Conservation (phyloP, 768 basidiomycete species). For the Serpula lacrymans region DNA sequence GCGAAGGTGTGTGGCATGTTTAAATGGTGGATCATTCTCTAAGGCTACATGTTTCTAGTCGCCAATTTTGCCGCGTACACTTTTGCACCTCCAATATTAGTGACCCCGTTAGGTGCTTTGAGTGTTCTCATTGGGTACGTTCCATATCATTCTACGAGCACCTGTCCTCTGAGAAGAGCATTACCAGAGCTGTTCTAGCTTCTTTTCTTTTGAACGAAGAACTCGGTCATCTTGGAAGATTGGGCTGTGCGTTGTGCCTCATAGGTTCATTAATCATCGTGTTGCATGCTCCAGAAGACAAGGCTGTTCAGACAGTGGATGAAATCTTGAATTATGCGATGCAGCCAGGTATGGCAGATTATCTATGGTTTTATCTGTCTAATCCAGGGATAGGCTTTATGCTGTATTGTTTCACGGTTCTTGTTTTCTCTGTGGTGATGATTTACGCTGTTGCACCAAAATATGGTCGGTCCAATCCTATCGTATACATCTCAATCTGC, state of each 20-base stretch:
- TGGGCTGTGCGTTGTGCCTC: constrained; percentile 80
- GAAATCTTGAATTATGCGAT: constrained; percentile 90
- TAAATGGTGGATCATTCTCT: constrained; percentile 1
- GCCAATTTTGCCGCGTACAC: constrained; percentile 96
- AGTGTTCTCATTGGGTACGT: constrained; percentile 94
- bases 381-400: constrained; percentile 67
- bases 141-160: neutral
- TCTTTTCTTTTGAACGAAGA: constrained; percentile 92
- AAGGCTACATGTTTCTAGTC: constrained; percentile 34
- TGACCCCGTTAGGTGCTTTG: constrained; percentile 96
- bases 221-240: constrained; percentile 86
- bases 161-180: constrained; percentile 7
- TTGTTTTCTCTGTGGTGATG: constrained; percentile 80
- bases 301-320: constrained; percentile 87
- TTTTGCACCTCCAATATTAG: constrained; percentile 95
- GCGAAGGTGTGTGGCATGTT: constrained; percentile 64
- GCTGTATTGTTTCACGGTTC: constrained; percentile 83
- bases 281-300: constrained; percentile 95
- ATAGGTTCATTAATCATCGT: constrained; percentile 93
- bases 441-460: constrained; percentile 82
- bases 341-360: constrained; percentile 70
- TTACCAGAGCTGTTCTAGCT: constrained; percentile 81
- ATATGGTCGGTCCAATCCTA: constrained; percentile 82
- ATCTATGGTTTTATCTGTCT: constrained; percentile 1
- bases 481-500: constrained; percentile 95